Percentiles rank a stretch among this genome's conserved stretches.
phyloP scores from a whole-genome alignment of 2,329 filamentous ascomycete species.

The Arthrocladium fulminans region DNA sequence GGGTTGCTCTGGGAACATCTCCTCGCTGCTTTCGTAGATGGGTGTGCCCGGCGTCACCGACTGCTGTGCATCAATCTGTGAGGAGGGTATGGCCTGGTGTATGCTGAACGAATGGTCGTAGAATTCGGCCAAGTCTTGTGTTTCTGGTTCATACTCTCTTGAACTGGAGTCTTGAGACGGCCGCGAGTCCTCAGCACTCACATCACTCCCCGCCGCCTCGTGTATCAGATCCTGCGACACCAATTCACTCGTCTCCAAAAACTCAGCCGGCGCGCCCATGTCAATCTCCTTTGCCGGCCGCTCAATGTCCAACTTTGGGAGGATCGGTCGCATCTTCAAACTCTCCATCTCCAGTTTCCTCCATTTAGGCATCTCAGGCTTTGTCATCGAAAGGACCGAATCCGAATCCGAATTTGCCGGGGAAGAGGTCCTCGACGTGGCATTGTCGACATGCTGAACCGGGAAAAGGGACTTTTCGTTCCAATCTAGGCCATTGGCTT shows the following conservation, averaged over 20 bases:
- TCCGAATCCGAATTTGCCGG: conserved; percentile 2
- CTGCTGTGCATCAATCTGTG: conserved; percentile 40
- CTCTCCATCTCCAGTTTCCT: conserved; percentile 19
- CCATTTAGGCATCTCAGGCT: conserved; percentile 16
- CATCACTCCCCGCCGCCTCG: conserved; percentile 20
- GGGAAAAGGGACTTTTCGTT: conserved; percentile 21
- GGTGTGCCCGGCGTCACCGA: conserved; percentile 20
- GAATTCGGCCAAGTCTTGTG: conserved; percentile 51
- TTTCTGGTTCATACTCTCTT: conserved; percentile 14
- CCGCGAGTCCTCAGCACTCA: conserved; percentile 18
- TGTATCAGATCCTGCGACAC: conserved; percentile 1
- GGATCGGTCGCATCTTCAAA: conserved; percentile 20
- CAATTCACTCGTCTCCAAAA: conserved; percentile 11
- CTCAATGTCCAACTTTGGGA: conserved; percentile 20
- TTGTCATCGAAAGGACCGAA: not conserved
- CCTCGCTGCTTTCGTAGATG: conserved; percentile 20
- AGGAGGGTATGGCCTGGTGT: conserved; percentile 58
- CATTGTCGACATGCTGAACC: conserved; percentile 14
- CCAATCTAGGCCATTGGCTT: conserved; percentile 20
- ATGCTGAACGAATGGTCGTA: conserved; percentile 68
- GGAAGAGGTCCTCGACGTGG: not conserved
- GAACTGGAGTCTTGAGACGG: conserved; percentile 20
- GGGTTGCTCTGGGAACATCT: conserved; percentile 18
- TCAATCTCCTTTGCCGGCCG: conserved; percentile 18
- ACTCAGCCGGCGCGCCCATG: conserved; percentile 19